A percentile compares a stretch with the other conserved stretches of the same genome.
Evolutionary conservation across 495 filamentous ascomycete species (phyloP).

Genomic region (Hypoxylon lenormandii): DNA sequence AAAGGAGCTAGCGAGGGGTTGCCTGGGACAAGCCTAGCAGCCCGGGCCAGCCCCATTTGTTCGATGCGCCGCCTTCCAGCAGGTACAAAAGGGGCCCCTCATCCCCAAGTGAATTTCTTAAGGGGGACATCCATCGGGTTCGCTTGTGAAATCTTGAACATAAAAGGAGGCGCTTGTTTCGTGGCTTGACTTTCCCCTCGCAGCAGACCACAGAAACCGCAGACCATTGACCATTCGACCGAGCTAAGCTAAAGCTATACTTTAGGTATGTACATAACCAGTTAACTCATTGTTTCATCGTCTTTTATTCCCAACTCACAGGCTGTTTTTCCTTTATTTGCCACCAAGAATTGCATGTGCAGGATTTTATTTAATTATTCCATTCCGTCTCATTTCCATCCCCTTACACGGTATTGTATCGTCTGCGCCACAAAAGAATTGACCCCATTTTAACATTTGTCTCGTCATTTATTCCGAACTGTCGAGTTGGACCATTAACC

Average conservation of each 20-base stretch:
- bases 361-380: no score
- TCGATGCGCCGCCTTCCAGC: constrained; percentile 37
- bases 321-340: not conserved
- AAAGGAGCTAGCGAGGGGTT: constrained; percentile 32
- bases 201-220: not conserved
- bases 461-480: not conserved
- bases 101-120: constrained; percentile 40
- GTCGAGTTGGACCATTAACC: constrained; percentile 4
- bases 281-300: no score
- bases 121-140: constrained; percentile 26
- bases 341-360: no score
- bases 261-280: no score
- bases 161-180: constrained; percentile 31
- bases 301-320: no score
- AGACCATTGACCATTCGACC: not conserved
- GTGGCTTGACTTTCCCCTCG: constrained; percentile 21
- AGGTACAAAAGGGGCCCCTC: constrained; percentile 49
- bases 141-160: constrained; percentile 36
- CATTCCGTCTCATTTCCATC: no score
- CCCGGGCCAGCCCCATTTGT: constrained; percentile 16
- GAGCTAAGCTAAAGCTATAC: no score
- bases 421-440: not conserved
- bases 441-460: not conserved
- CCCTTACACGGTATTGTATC: not conserved
- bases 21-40: constrained; percentile 2